Conservation (phyloP, 2,329 filamentous ascomycete genomes). For the Alternaria dauci region DNA sequence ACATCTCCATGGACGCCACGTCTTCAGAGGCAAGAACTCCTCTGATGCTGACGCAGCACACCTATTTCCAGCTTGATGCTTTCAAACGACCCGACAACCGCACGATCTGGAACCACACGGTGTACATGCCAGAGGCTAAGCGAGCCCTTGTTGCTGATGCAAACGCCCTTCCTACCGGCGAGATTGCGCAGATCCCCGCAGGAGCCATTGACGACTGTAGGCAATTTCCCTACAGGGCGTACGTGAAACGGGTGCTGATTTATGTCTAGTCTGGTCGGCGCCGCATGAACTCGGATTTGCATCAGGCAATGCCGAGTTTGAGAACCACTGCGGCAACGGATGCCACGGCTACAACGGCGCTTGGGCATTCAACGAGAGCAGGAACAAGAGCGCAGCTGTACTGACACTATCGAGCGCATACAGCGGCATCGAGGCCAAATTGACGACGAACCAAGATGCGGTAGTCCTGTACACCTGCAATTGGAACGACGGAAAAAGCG, state of each 20-base stretch:
- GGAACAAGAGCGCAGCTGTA: conserved; percentile 33
- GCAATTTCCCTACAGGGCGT: not conserved
- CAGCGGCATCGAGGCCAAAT: conserved; percentile 45
- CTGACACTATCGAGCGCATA: conserved; percentile 41
- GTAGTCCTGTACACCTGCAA: conserved; percentile 48
- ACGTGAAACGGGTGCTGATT: not conserved
- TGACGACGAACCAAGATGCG: conserved; percentile 44
- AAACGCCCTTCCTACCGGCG: conserved; percentile 45
- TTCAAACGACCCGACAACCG: conserved; percentile 42
- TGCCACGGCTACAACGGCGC: conserved; percentile 48
- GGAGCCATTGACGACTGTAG: conserved; percentile 38
- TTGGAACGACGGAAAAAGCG: conserved; percentile 48
- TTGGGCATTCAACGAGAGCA: conserved; percentile 40
- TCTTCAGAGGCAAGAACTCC: conserved; percentile 42
- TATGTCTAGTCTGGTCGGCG: conserved; percentile 31
- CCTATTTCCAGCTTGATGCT: conserved; percentile 49
- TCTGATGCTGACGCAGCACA: conserved; percentile 47
- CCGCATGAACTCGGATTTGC: conserved; percentile 46
- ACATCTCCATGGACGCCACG: conserved; percentile 41
- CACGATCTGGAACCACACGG: conserved; percentile 46
- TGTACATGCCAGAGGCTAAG: conserved; percentile 42
- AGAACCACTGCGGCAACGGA: conserved; percentile 44
- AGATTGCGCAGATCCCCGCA: conserved; percentile 36
- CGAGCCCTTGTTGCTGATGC: conserved; percentile 38
- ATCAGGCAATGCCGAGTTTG: conserved; percentile 34